Conservation (phyloP, 148 eudicot genomes). For the Fagopyrum homotropicum region DNA sequence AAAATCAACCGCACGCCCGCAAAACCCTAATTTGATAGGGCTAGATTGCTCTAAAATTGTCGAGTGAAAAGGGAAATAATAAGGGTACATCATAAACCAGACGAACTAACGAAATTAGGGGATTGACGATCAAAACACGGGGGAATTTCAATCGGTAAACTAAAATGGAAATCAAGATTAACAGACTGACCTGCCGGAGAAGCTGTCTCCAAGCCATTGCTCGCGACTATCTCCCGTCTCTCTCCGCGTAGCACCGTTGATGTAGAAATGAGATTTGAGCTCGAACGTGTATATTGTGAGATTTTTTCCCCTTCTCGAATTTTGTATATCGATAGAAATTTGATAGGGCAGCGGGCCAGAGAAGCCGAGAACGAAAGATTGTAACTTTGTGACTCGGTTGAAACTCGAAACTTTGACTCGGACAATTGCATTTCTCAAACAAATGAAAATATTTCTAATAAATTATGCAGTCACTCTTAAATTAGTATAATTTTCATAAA, state of each 20-base stretch:
- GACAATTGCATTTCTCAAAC: no score
- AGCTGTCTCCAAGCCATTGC: constrained; percentile 68
- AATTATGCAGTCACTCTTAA: no score
- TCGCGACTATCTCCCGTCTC: constrained; percentile 8
- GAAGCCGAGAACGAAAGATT: constrained; percentile 1
- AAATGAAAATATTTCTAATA: no score
- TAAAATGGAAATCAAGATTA: background rate
- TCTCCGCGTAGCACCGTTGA: background rate
- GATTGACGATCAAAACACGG: background rate
- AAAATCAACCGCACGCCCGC: background rate
- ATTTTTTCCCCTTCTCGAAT: background rate
- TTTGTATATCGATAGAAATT: background rate
- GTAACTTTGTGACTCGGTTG: background rate
- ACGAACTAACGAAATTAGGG: background rate
- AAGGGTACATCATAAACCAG: background rate
- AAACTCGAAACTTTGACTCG: background rate
- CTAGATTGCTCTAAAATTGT: background rate
- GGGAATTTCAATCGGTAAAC: background rate
- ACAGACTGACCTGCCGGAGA: constrained; percentile 50
- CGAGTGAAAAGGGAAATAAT: background rate
- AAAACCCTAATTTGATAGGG: background rate
- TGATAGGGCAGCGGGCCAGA: background rate
- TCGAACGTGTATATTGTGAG: background rate
- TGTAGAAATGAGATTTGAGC: background rate
- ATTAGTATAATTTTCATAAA: no score